phyloP scores from a whole-genome alignment of 2,329 filamentous ascomycete species.

The Ophiostoma angusticollis region DNA sequence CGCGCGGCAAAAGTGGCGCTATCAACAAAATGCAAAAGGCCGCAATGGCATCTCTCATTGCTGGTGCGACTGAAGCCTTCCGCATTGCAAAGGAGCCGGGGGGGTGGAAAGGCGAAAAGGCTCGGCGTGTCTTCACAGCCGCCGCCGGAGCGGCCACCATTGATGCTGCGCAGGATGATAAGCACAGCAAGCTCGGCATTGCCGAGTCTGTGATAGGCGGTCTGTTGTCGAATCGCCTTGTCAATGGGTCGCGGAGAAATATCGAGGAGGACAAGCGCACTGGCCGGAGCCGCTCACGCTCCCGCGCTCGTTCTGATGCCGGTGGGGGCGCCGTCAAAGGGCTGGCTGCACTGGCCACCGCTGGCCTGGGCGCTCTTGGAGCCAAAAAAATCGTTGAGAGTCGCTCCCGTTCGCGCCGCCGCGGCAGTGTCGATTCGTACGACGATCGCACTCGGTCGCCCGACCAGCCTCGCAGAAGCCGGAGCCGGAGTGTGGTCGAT shows the following conservation, averaged over 20 bases:
- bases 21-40: constrained; percentile 64
- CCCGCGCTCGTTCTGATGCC: constrained; percentile 43
- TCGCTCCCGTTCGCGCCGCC: constrained; percentile 42
- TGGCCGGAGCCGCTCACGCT: constrained; percentile 57
- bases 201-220: constrained; percentile 82
- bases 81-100: constrained; percentile 80
- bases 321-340: constrained; percentile 34
- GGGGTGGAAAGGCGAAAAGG: constrained; percentile 81
- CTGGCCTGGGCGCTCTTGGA: constrained; percentile 46
- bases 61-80: constrained; percentile 86
- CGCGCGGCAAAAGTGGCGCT: constrained; percentile 30
- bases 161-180: constrained; percentile 59
- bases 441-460: constrained; percentile 30
- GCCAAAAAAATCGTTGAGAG: constrained; percentile 45
- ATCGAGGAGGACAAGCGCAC: constrained; percentile 48
- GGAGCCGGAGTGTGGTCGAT: constrained; percentile 55
- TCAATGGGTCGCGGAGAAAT: constrained; percentile 63
- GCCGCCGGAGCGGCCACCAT: constrained; percentile 77
- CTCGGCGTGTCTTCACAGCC: constrained; percentile 80
- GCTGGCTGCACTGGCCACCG: constrained; percentile 50
- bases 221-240: constrained; percentile 69
- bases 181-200: constrained; percentile 72
- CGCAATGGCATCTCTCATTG: constrained; percentile 79
- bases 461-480: constrained; percentile 32
- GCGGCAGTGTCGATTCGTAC: constrained; percentile 35